Base-by-base conservation (phyloP, 768 basidiomycete species). In the Phylloporus scabripes region DNA sequence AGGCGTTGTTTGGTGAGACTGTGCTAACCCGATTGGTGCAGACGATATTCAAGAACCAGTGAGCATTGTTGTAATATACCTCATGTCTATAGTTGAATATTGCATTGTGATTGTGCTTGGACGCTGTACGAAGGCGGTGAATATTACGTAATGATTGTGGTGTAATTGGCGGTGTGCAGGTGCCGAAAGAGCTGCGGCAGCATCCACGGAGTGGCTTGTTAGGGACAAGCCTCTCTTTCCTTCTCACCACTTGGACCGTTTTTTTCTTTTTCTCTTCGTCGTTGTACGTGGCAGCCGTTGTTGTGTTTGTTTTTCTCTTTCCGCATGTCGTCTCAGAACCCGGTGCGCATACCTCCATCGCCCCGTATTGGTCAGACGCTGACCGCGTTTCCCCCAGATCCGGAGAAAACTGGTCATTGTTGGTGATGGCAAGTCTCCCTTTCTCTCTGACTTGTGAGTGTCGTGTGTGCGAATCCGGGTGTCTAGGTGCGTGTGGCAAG, bases 371-470 rank as follows among this genome's bases (percentile, higher is more conserved):
- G 26, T 7, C 5, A 14, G 20, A 20, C 23, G 23, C 14, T 32
- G 15, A 39, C 45, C 7, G 10, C 20, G 28, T 21, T 39, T 39
- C 5, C 8, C 32, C 12, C 42, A 95, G 92, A 89, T 97, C 69
- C 83, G 92, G 60, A 80, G 93, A 62, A 97, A 97, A 73, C 76
- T 97, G 50, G 93, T 95, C 70, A 92, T 93, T 65, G 93, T 97
- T 54, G 95, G 95, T 59, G 95, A 99, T 71, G 95, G 95, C 75
- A 75, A 66, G 83, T 76, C 58, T 39, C 42, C 34, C 31, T 5
- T 7, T 37, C 21, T 29, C 32, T 20, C 12, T 26, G 24, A 15
- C 40, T 41, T 15, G 26, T 28, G 39, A 24, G 44, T 17, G 15
- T 17, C 23, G 17, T 10, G 28, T 9, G 36, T 37, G 36, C 33